Evolutionary conservation across 306 rosid genomes (phyloP), one percentile per base, ranked within the genome.

Genomic region (Elaeagnus macrophylla): DNA sequence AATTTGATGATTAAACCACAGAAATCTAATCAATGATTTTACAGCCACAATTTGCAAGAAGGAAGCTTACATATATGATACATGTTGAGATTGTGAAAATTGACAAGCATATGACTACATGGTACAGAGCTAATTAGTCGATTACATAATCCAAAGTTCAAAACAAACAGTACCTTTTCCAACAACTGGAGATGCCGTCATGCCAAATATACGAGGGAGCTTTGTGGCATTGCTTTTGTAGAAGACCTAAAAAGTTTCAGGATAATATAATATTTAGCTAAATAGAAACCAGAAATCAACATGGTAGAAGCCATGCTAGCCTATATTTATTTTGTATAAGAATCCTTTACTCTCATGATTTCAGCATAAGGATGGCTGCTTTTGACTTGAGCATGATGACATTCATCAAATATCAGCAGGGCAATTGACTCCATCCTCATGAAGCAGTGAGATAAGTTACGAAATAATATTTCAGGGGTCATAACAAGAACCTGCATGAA

Each of bases 161-260:
- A n/a, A 36, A 58, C 38, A 50, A 48, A 41, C 12, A 37, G 57
- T 71, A 91, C 97, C 96, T 84, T 84, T 91, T 58, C 97, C 96
- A n/a, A 86, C 84, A 68, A 91, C 79, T 39, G 96, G 97, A 71
- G 96, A 91, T 38, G 97, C 97, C 41, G 97, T 91, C 97, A 91
- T 91, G 79, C 97, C 96, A 73, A 91, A 91, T 74, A 91, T 77
- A 48, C 97, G 86, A 46, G 97, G 97, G 55, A 57, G 69, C 61
- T 84, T 91, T 46, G 55, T 38, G 40, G 47, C 71, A 57, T 67
- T 59, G 12, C 48, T 18, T 62, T 72, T 64, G 64, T 84, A 80
- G 72, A 78, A 90, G 35, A 62, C 68, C 97, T 91, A 69, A 37
- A 51, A 32, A 70, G 61, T 41, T 47, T 57, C 36, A 64, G 73